Evolutionary conservation across 345 rosid genomes (phyloP).

Genomic region (Clarkia xantiana): DNA sequence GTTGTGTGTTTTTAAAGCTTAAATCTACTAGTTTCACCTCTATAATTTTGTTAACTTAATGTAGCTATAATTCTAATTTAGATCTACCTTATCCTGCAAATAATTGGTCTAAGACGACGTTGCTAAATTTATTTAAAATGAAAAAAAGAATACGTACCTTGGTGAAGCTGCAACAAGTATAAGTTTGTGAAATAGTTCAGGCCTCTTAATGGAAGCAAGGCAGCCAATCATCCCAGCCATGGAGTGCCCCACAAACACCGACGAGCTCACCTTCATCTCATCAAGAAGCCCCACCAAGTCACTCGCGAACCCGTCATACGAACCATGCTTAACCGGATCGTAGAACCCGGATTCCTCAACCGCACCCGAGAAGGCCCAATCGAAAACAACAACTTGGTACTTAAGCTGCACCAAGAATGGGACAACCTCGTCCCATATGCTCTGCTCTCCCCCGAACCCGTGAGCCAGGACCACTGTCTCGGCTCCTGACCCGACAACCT

Average conservation of each 20-base stretch:
- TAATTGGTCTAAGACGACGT: too few relatives aligned
- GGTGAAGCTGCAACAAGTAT: conserved; percentile 11
- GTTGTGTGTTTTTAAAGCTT: too few relatives aligned
- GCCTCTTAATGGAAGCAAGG: conserved; percentile 14
- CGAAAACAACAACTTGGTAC: conserved; percentile 12
- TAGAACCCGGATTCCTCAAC: conserved; percentile 6
- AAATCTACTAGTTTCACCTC: too few relatives aligned
- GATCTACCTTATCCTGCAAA: too few relatives aligned
- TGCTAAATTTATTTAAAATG: background rate
- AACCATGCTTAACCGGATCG: conserved; percentile 6
- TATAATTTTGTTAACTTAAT: too few relatives aligned
- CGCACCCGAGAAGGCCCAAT: conserved; percentile 16
- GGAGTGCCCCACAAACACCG: conserved; percentile 13
- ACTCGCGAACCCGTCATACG: conserved; percentile 6
- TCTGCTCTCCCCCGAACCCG: conserved; percentile 15
- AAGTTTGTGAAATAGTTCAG: conserved; percentile 14
- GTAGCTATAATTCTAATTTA: too few relatives aligned
- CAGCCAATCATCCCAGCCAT: conserved; percentile 18
- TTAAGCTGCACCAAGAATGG: conserved; percentile 5
- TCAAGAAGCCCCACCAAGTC: conserved; percentile 10
- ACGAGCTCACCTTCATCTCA: conserved; percentile 5
- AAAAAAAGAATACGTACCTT: conserved; percentile 2
- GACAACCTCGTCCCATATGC: conserved; percentile 12
- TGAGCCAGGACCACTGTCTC: conserved; percentile 14
- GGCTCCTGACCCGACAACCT: conserved; percentile 9